Percentiles rank a stretch among this genome's conserved stretches.
phyloP scores from a whole-genome alignment of 495 filamentous ascomycete genomes.

The Corynascus novoguineensis region DNA sequence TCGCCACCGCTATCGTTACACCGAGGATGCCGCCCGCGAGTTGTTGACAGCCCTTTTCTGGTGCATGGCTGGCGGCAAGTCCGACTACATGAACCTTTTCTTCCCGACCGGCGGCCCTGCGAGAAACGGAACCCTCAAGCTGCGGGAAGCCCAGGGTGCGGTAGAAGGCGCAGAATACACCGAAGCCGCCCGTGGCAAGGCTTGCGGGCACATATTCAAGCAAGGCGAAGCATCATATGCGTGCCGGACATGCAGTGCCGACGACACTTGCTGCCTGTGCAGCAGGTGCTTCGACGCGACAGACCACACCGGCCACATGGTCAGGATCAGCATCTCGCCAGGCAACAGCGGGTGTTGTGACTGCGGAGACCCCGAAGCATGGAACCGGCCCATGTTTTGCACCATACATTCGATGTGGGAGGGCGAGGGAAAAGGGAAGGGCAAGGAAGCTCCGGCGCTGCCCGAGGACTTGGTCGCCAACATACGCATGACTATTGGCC shows the following conservation, averaged over 20 bases:
- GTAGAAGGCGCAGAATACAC: slow-evolving; percentile 93
- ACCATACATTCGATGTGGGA: slow-evolving; percentile 76
- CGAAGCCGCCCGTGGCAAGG: slow-evolving; percentile 81
- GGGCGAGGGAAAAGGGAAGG: slow-evolving; percentile 57
- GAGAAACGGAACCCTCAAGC: slow-evolving; percentile 59
- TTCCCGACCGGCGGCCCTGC: slow-evolving; percentile 66
- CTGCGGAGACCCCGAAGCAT: slow-evolving; percentile 91
- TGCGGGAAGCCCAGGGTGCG: slow-evolving; percentile 83
- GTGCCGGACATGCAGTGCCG: slow-evolving; percentile 85
- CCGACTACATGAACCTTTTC: slow-evolving; percentile 65
- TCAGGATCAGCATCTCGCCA: slow-evolving; percentile 74
- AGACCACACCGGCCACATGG: slow-evolving; percentile 89
- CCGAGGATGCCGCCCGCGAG: slow-evolving; percentile 57
- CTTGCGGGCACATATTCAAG: slow-evolving; percentile 97
- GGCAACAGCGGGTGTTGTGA: slow-evolving; percentile 96
- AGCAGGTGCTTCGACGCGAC: slow-evolving; percentile 91
- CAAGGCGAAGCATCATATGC: slow-evolving; percentile 86
- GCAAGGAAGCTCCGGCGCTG: slow-evolving; percentile 50
- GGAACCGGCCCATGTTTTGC: slow-evolving; percentile 81
- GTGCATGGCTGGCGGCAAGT: slow-evolving; percentile 68
- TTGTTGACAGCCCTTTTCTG: slow-evolving; percentile 77
- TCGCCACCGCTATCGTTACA: slow-evolving; percentile 66
- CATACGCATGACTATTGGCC: slow-evolving; percentile 77
- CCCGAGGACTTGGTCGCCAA: slow-evolving; percentile 67
- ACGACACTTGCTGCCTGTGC: slow-evolving; percentile 83